These are phyloP conservation scores for Trichoderma sp. DNA, from an alignment of 2,329 filamentous ascomycete species.

Conservation along the genomic window DNA sequence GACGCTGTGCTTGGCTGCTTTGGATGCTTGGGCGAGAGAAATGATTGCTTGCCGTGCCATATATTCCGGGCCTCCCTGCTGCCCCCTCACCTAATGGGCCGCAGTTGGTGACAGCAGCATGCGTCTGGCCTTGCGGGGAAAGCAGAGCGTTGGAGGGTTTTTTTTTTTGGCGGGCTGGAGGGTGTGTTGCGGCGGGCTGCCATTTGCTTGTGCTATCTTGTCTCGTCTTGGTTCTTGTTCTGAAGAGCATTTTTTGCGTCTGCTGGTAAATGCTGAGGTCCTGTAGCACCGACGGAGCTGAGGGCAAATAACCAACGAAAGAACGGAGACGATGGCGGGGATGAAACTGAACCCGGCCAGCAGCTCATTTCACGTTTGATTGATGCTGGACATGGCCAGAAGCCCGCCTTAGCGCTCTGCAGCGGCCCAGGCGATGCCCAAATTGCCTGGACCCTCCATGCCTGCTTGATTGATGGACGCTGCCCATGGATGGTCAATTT, in stretches of 20 bases:
- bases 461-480: background rate
- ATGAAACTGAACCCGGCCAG: background rate
- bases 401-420: background rate
- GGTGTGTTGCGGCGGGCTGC: background rate
- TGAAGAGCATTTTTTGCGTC: too few relatives aligned
- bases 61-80: background rate
- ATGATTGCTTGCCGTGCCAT: background rate
- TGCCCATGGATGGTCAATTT: background rate
- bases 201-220: background rate
- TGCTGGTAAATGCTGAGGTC: too few relatives aligned
- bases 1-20: background rate
- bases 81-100: background rate
- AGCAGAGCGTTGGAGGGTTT: background rate
- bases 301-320: background rate
- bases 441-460: background rate
- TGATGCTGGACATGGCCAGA: background rate
- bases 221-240: too few relatives aligned
- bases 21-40: background rate
- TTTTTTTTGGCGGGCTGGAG: background rate
- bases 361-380: background rate
- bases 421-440: background rate
- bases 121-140: constrained; percentile 10
- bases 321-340: background rate
- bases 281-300: too few relatives aligned
- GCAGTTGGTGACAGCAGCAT: constrained; percentile 2